A percentile compares a stretch with the other conserved stretches of the same genome.
phyloP scores from a whole-genome alignment of 495 filamentous ascomycete genomes.

The Hypoxylon fuscum region DNA sequence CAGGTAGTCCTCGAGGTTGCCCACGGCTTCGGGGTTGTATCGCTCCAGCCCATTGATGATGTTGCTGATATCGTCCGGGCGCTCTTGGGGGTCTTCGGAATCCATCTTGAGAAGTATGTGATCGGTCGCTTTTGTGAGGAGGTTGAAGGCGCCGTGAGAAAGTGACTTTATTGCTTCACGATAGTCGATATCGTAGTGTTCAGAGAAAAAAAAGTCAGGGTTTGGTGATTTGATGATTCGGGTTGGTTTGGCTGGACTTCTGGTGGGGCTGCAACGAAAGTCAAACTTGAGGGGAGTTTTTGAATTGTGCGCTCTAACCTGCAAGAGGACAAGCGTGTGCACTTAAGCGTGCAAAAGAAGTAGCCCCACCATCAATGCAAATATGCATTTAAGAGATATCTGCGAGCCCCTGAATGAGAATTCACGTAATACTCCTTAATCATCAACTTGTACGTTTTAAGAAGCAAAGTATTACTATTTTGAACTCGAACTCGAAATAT shows the following conservation, averaged over 20 bases:
- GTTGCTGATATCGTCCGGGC: constrained; percentile 87
- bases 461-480: no score
- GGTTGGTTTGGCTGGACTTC: no score
- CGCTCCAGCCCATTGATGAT: constrained; percentile 96
- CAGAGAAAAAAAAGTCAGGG: constrained; percentile 33
- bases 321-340: constrained; percentile 1
- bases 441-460: no score
- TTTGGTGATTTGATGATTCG: constrained; percentile 30
- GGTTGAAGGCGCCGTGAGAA: constrained; percentile 1
- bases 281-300: constrained; percentile 31
- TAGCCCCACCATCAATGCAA: no score
- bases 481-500: no score
- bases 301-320: constrained; percentile 38
- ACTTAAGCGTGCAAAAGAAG: neutral
- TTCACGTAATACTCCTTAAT: no score
- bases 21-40: constrained; percentile 97
- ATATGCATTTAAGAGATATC: neutral
- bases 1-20: constrained; percentile 94
- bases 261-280: constrained; percentile 36
- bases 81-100: constrained; percentile 66
- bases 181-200: constrained; percentile 30
- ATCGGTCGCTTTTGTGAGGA: constrained; percentile 35
- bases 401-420: no score
- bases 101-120: constrained; percentile 55
- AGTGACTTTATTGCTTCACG: constrained; percentile 23